Conservation (phyloP, 75 land plant genomes). For the Adiantum capillusveneris region DNA sequence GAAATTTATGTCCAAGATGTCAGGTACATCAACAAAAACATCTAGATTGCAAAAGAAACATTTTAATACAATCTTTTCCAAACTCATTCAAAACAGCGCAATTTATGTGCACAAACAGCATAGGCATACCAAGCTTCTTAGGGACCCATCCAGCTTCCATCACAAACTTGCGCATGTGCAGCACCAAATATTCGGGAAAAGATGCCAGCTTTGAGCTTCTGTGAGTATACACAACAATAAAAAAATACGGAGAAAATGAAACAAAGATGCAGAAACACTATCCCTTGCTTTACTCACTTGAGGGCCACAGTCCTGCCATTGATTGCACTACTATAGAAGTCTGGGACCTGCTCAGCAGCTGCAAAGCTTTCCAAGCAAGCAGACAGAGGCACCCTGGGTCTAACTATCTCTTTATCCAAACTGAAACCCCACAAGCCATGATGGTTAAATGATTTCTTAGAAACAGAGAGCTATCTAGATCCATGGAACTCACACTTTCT, state of each 20-base stretch:
- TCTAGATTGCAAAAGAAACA: slow-evolving; percentile 31
- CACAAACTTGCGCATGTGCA: slow-evolving; percentile 97
- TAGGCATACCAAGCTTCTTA: slow-evolving; percentile 70
- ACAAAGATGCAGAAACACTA: not conserved
- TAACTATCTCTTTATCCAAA: slow-evolving; percentile 64
- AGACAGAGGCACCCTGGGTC: slow-evolving; percentile 89
- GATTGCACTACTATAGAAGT: slow-evolving; percentile 85
- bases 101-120: not conserved
- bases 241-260: not conserved
- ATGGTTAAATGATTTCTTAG: slow-evolving; percentile 13
- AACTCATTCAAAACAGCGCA: not conserved
- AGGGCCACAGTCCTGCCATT: slow-evolving; percentile 86
- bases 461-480: no score
- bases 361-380: slow-evolving; percentile 82
- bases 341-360: slow-evolving; percentile 88
- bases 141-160: slow-evolving; percentile 99
- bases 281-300: slow-evolving; percentile 63
- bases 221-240: slow-evolving; percentile 4
- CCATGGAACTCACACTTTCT: slow-evolving; percentile 54
- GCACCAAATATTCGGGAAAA: slow-evolving; percentile 88
- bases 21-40: slow-evolving; percentile 98
- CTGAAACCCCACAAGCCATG: not conserved
- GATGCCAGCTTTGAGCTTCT: slow-evolving; percentile 87
- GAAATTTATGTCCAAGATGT: slow-evolving; percentile 73
- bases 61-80: not conserved